Evolutionary conservation across 1,284 basidiomycete genomes (phyloP).

Genomic region (Ceratobasidium sp.): DNA sequence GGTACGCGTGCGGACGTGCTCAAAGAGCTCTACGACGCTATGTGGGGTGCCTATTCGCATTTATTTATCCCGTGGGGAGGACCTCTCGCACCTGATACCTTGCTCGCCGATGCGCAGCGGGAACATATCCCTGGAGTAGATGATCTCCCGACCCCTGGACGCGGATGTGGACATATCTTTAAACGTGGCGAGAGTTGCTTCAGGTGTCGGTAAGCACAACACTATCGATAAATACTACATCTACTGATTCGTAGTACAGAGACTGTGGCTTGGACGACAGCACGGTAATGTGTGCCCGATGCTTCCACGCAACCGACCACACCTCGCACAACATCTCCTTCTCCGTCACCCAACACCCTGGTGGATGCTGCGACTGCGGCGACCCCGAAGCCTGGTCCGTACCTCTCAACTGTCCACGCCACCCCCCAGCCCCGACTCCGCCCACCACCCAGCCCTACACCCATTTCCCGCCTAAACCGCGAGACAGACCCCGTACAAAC

Average conservation of each 20-base stretch:
- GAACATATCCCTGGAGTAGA: slow-evolving; percentile 69
- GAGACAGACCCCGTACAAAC: slow-evolving; percentile 47
- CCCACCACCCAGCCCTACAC: slow-evolving; percentile 52
- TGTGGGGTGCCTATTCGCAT: slow-evolving; percentile 80
- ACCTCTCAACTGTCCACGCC: slow-evolving; percentile 78
- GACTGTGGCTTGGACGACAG: slow-evolving; percentile 92
- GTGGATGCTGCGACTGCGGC: slow-evolving; percentile 94
- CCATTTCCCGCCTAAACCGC: slow-evolving; percentile 51
- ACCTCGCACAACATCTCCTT: slow-evolving; percentile 90
- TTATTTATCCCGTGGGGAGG: slow-evolving; percentile 73
- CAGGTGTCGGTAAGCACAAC: slow-evolving; percentile 84
- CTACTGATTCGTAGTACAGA: slow-evolving; percentile 60
- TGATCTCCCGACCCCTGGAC: slow-evolving; percentile 71
- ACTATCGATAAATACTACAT: too few species aligned
- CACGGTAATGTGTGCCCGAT: slow-evolving; percentile 88
- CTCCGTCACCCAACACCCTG: slow-evolving; percentile 90
- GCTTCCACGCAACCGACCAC: slow-evolving; percentile 89
- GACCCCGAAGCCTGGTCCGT: slow-evolving; percentile 87
- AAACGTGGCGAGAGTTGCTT: slow-evolving; percentile 90
- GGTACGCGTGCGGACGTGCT: slow-evolving; percentile 80
- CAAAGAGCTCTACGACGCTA: slow-evolving; percentile 81
- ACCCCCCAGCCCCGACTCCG: slow-evolving; percentile 63
- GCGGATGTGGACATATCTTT: slow-evolving; percentile 82
- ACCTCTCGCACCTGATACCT: slow-evolving; percentile 71
- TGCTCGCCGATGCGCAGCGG: slow-evolving; percentile 76